phyloP scores from a whole-genome alignment of 331 rosid species.

The Malus hybrid region DNA sequence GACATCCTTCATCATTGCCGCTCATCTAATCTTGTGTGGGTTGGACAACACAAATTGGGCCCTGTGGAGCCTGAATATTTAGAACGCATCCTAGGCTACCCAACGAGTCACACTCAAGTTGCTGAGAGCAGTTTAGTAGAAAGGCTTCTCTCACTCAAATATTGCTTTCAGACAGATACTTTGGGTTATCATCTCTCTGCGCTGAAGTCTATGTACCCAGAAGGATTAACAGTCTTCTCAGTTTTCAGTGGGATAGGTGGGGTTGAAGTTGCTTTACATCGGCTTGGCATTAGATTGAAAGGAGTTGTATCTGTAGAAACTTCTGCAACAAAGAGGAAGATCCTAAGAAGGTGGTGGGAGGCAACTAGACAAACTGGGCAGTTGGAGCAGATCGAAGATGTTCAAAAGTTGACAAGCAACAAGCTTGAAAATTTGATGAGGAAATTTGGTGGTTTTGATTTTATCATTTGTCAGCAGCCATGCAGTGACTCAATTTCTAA shows the following conservation, averaged over 20 bases:
- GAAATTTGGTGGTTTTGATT: conserved; percentile 59
- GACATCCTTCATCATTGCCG: conserved; percentile 58
- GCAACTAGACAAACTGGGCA: conserved; percentile 60
- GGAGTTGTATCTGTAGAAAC: conserved; percentile 69
- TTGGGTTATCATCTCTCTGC: conserved; percentile 69
- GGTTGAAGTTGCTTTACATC: conserved; percentile 69
- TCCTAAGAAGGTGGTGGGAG: conserved; percentile 84
- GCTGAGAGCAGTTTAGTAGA: conserved; percentile 39
- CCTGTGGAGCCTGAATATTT: conserved; percentile 57
- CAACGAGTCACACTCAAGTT: conserved; percentile 51
- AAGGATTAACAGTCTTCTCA: conserved; percentile 61
- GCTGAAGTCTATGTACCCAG: conserved; percentile 57
- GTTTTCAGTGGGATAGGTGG: conserved; percentile 85
- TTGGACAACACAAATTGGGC: conserved; percentile 49
- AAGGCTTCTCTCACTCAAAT: conserved; percentile 54
- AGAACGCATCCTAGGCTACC: conserved; percentile 77
- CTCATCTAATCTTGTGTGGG: conserved; percentile 68
- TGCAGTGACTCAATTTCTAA: conserved; percentile 27
- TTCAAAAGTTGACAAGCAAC: conserved; percentile 55
- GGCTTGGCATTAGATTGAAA: conserved; percentile 64
- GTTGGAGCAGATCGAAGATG: conserved; percentile 64
- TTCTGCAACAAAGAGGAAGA: conserved; percentile 50
- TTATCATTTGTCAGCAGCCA: conserved; percentile 68
- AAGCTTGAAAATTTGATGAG: conserved; percentile 39
- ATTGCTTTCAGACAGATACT: conserved; percentile 75